Evolutionary conservation across 345 rosid species (phyloP), one percentile per base, ranked within the genome.

Genomic region (Camelina sativa): DNA sequence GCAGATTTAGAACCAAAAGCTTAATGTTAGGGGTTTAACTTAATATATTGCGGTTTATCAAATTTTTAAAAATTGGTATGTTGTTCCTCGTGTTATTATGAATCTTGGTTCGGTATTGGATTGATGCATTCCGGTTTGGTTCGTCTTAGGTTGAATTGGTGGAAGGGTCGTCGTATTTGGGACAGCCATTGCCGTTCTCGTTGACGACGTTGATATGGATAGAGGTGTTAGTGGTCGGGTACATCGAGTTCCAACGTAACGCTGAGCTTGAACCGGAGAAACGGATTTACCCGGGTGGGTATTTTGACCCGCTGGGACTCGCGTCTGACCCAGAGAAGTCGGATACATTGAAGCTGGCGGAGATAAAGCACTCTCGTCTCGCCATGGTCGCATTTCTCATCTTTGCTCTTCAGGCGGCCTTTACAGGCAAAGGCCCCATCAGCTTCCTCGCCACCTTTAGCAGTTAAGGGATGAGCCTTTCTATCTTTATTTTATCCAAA

Each of bases 141-240:
- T 56, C 6, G 11, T 0, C 16, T 82, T 82, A 91, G 97, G 99
- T 91, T 71, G 99, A 95, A 84, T 81, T 90, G 50, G 83, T 91
- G 32, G 99, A 95, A 77, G 97, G 99, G 2, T 85, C 99, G 11
- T 87, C 97, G 1, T 95, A 95, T 79, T 87, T 95, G 1, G 99
- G 97, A 25, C 97, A 90, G 8, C 97, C 99, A 53, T 86, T 95
- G 5, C 97, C 97, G 0, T 95, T 91, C 76, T 91, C 97, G 4
- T 60, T 95, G 13, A 87, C 97, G 4, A 82, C 97, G 1, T 72
- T 95, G 82, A 92, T 95, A 62, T 91, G 91, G 97, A 90, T 95
- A 32, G 97, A 95, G 69, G 91, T 85, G 35, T 7, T 87, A 65
- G 86, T 89, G 40, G 80, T 87, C 16, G 92, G 91, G 5, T 91